Evolutionary conservation across 768 basidiomycete genomes (phyloP).

Genomic region (Lactifluus pinguis): DNA sequence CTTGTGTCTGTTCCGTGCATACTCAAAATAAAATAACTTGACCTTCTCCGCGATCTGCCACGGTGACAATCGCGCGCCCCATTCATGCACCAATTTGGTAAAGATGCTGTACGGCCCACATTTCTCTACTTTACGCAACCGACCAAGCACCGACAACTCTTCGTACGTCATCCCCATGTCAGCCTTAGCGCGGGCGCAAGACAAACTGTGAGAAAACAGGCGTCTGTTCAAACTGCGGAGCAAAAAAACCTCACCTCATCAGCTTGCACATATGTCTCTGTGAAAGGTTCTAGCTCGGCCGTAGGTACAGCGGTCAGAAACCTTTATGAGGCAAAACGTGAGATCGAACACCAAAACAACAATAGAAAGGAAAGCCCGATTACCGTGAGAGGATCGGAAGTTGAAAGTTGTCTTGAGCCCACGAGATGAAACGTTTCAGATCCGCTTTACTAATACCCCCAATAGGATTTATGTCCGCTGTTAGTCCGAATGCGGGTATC

Average conservation of each 20-base stretch:
- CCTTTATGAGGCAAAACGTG: constrained; percentile 31
- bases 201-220: no score
- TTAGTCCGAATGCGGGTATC: not conserved
- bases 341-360: not conserved
- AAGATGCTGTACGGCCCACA: constrained; percentile 98
- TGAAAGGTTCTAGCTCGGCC: constrained; percentile 93
- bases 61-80: constrained; percentile 83
- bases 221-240: no score
- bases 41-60: constrained; percentile 91
- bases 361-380: not conserved
- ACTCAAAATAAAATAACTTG: constrained; percentile 93
- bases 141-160: constrained; percentile 87
- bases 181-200: constrained; percentile 36
- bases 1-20: constrained; percentile 96
- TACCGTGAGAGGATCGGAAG: constrained; percentile 77
- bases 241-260: constrained; percentile 57
- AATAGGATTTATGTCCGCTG: constrained; percentile 97
- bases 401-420: constrained; percentile 68
- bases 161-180: constrained; percentile 99
- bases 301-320: constrained; percentile 91
- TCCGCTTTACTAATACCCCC: constrained; percentile 98
- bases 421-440: constrained; percentile 90
- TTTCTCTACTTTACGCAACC: constrained; percentile 92
- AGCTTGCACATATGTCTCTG: constrained; percentile 87
- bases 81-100: constrained; percentile 88